Conservation (phyloP, 345 rosid species). For the Carallia pectinifolia region DNA sequence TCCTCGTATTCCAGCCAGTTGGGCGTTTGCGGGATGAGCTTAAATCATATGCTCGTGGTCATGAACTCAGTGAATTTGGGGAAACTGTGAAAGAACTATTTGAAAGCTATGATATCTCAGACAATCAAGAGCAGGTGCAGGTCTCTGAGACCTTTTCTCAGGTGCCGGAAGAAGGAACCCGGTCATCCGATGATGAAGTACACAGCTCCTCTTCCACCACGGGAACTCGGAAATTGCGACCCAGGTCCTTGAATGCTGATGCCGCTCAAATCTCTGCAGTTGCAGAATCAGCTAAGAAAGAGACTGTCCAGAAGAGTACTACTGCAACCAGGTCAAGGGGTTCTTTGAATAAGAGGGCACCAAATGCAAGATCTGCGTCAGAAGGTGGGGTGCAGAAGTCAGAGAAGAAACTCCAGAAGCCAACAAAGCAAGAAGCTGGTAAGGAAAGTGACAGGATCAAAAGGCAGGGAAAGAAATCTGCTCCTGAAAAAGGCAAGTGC, state of each 20-base stretch:
- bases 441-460: conserved; percentile 42
- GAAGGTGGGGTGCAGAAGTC: conserved; percentile 34
- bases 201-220: conserved; percentile 42
- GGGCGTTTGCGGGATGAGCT: conserved; percentile 68
- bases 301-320: conserved; percentile 36
- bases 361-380: conserved; percentile 37
- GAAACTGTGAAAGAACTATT: conserved; percentile 55
- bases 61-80: conserved; percentile 51
- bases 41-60: conserved; percentile 58
- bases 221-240: conserved; percentile 49
- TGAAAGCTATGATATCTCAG: conserved; percentile 51
- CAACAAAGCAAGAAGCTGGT: conserved; percentile 43
- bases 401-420: conserved; percentile 56
- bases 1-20: conserved; percentile 44
- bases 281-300: conserved; percentile 41
- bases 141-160: conserved; percentile 59
- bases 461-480: conserved; percentile 47
- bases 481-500: conserved; percentile 48
- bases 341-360: conserved; percentile 36
- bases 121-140: conserved; percentile 50
- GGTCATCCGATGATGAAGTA: conserved; percentile 64
- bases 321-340: conserved; percentile 39
- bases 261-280: conserved; percentile 35
- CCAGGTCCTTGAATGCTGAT: conserved; percentile 52
- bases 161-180: conserved; percentile 56